Evolutionary conservation across 768 basidiomycete species (phyloP), one percentile per base, ranked within the genome.

Genomic region (Termitomyces sp.): DNA sequence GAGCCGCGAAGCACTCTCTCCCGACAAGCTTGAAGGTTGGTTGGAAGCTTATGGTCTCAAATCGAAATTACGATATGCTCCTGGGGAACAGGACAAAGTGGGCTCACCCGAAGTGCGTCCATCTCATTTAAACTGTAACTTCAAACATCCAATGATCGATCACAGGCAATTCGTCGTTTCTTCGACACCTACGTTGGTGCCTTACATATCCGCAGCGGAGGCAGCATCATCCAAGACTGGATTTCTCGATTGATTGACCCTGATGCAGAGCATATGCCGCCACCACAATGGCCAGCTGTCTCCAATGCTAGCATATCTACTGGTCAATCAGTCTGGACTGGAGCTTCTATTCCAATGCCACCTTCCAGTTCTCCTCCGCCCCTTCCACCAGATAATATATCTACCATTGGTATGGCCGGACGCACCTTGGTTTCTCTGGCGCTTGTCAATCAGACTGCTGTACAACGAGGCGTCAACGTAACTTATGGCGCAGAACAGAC

Each of bases 161-260:
- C 37, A 17, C 63, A 89, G 87, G 86, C 86, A 71, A 80, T 83
- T 57, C 76, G 76, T 32, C 73, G 71, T 48, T 80, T 86, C 53
- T 88, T 88, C 63, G 67, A 82, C 66, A 81, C 82, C 20, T 89
- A 88, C 63, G 75, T 89, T 12, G 89, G 87, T 9, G 89, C 86
- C n/a, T 71, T 87, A 12, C 86, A 82, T 69, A 74, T 81, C n/a
- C 81, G 83, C 55, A 81, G 77, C 57, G 88, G 88, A 25, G 67
- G 82, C 40, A 48, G 67, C 4, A 67, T 70, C 7, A 76, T 89
- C 53, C 78, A 85, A 67, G 66, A 71, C 29, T 91, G 87, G 87
- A 80, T 89, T 37, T 81, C 81, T 52, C 75, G 75, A 56, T 75
- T 88, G 32, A 75, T 89, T 54, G 81, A 80, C 64, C 86, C 87